A percentile compares a stretch with the other conserved stretches of the same genome.
Conservation (phyloP, 2,329 filamentous ascomycete species). For the Penicillium nordicum region DNA sequence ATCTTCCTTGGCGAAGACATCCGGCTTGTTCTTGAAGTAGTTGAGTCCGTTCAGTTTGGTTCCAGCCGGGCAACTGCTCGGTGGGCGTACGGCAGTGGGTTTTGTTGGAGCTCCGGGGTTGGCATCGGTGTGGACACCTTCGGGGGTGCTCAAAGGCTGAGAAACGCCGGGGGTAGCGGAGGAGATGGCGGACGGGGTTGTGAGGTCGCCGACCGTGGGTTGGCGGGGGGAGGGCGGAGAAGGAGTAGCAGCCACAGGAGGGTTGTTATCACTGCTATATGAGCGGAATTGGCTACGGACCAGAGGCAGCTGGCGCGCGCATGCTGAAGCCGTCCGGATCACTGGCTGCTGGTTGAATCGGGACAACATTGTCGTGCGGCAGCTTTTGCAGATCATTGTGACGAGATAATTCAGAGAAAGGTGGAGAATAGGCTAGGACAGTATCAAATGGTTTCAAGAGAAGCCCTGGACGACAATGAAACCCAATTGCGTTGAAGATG, state of each 20-base stretch:
- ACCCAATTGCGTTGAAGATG: conserved; percentile 3
- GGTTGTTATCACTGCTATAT: conserved; percentile 32
- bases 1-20: conserved; percentile 45
- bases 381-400: conserved; percentile 43
- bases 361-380: conserved; percentile 40
- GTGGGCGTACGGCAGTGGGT: conserved; percentile 26
- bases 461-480: neutral
- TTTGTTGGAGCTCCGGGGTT: conserved; percentile 29
- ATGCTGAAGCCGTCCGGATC: conserved; percentile 27
- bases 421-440: neutral
- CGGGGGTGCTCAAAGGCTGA: conserved; percentile 41
- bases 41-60: conserved; percentile 43
- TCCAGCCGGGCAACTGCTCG: conserved; percentile 41
- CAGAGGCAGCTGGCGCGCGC: conserved; percentile 29
- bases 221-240: conserved; percentile 35
- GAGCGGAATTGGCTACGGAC: conserved; percentile 31
- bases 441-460: neutral
- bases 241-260: conserved; percentile 27
- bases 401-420: neutral
- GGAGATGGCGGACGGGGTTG: conserved; percentile 37
- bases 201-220: conserved; percentile 29
- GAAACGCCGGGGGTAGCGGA: conserved; percentile 41
- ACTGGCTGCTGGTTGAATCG: conserved; percentile 36
- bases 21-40: conserved; percentile 48
- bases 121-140: conserved; percentile 29